Conservation (phyloP, 2,329 filamentous ascomycete species). For the Pseudocercospora musae region DNA sequence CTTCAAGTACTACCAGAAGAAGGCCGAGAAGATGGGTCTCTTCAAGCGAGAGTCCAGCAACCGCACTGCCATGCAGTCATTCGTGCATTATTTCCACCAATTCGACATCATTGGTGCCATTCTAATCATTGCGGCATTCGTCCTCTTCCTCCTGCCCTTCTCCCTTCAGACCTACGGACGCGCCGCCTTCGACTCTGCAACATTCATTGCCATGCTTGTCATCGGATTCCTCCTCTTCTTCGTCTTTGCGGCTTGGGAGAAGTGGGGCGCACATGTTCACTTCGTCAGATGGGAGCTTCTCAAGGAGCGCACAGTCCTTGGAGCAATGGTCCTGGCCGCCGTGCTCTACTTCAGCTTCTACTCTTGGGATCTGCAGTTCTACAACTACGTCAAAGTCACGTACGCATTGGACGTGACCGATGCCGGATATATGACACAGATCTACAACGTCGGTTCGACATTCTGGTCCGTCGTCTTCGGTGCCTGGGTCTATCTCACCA, state of each 20-base stretch:
- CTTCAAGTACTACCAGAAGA: conserved; percentile 29
- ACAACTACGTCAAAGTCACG: conserved; percentile 47
- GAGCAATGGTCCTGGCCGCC: conserved; percentile 41
- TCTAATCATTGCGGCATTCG: conserved; percentile 48
- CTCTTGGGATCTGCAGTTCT: conserved; percentile 41
- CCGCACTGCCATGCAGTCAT: conserved; percentile 23
- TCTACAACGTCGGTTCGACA: conserved; percentile 40
- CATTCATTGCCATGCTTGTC: conserved; percentile 41
- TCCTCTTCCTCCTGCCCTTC: conserved; percentile 68
- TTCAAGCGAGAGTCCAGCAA: conserved; percentile 20
- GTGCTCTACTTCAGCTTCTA: conserved; percentile 49
- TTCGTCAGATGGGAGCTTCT: conserved; percentile 57
- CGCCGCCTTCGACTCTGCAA: conserved; percentile 36
- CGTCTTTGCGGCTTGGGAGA: conserved; percentile 57
- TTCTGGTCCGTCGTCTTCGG: conserved; percentile 48
- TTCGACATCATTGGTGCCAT: conserved; percentile 33
- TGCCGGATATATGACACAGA: conserved; percentile 34
- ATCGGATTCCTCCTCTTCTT: conserved; percentile 31
- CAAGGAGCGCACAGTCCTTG: conserved; percentile 49
- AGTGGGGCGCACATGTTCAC: conserved; percentile 53
- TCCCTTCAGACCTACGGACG: conserved; percentile 46
- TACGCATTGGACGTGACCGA: conserved; percentile 39
- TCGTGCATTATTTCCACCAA: conserved; percentile 30
- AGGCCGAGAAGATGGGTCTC: conserved; percentile 32
- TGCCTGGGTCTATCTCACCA: conserved; percentile 46